Base-by-base conservation (phyloP, 139 green algal species). In the Chlamydomonas asymmetrica region DNA sequence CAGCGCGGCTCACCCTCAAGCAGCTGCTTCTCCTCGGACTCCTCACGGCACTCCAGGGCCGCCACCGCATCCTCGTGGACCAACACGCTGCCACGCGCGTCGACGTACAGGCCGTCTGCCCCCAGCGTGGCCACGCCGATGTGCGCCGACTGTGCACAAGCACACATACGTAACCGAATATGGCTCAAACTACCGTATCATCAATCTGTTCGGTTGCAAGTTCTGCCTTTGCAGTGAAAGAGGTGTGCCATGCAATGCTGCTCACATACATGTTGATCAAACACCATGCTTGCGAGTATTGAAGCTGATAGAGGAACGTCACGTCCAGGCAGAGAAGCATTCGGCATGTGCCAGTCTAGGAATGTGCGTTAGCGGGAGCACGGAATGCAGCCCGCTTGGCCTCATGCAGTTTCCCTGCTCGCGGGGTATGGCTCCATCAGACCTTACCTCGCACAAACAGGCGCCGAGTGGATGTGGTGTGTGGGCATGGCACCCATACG, bases 11-110 rank as follows among this genome's bases (percentile, higher is more conserved):
- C 38, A 75, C 68, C 68, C 38, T 75, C 52, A 2, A 38, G 54
- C 54, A 75, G 54, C 56, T 75, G 37, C 8, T 52, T 40, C 68
- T 75, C 68, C 68, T 75, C 68, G 54, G 65, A 38, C 54, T 56
- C 54, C 54, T 39, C n/a, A 9, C 68, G 68, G 7, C 13, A 38
- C 68, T 75, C 68, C 54, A 75, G 37, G 32, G 35, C 20, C 29
- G 54, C 37, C n/a, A n/a, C 2, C 68, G 52, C 27, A 43, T 18
- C 5, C 18, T 6, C 8, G 54, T 5, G 4, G 68, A 1, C 37
- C 65, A 27, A 38, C 56, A 52, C 54, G 48, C 16, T 0, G 40
- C 68, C 38, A 54, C 66, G 40, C 54, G 56, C 9, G 16, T 2
- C 38, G 2, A n/a, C 39, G 16, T 23, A 75, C 29, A 22, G 0